Percentiles rank a stretch among this genome's conserved stretches.
Evolutionary conservation across 352 stramenopile species (phyloP).

Genomic region (Thalassiosira mediterranea): DNA sequence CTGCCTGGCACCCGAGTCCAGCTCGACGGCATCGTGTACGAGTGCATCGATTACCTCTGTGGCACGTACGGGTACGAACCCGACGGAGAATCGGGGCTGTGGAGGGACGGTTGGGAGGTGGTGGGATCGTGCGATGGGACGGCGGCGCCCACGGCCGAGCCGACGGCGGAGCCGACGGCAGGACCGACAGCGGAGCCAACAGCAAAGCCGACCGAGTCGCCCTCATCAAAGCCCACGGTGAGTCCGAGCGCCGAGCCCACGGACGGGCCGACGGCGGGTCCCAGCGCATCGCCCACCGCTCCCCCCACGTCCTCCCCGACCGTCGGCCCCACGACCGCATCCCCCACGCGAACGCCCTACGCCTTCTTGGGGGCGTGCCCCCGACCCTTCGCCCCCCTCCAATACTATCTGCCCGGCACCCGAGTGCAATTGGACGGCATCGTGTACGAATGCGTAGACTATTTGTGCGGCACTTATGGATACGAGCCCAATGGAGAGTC

Average conservation of each 20-base stretch:
- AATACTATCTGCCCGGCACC: conserved; percentile 10
- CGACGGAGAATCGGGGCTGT: background rate
- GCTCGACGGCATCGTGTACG: conserved; percentile 16
- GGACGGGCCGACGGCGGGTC: background rate
- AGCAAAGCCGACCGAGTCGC: background rate
- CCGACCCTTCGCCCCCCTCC: conserved; percentile 3
- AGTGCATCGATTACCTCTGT: conserved; percentile 10
- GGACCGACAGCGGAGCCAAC: background rate
- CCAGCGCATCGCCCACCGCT: background rate
- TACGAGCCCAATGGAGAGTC: background rate
- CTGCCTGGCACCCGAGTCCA: conserved; percentile 4
- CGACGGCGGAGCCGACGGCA: background rate
- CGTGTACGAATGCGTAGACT: conserved; percentile 16
- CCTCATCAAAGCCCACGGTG: background rate
- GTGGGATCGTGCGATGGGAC: conserved; percentile 22
- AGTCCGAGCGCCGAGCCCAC: no score
- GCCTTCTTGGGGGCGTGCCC: conserved; percentile 19
- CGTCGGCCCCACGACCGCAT: conserved; percentile 1
- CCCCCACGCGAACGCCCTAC: conserved; percentile 1
- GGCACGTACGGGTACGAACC: conserved; percentile 6
- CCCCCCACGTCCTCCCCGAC: conserved; percentile 6
- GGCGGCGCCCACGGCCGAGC: background rate
- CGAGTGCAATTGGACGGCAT: conserved; percentile 12
- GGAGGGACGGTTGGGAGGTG: conserved; percentile 15
- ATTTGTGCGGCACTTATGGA: conserved; percentile 7